Evolutionary conservation across 257 asterid species (phyloP), one percentile per base, ranked within the genome.

Genomic region (Linaria vulgaris): DNA sequence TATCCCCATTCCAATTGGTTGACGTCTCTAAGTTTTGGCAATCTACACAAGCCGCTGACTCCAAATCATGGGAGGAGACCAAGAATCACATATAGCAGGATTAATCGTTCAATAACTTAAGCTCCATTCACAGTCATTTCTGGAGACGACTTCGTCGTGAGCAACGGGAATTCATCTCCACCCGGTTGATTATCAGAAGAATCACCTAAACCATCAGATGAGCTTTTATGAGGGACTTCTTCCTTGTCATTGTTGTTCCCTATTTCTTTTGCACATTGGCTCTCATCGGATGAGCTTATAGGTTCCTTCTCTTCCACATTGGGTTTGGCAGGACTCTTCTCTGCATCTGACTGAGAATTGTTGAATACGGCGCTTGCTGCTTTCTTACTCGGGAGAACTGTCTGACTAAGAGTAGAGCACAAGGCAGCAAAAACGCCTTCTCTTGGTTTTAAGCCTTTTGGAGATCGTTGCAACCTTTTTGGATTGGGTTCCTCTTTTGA

Each of bases 101-200:
- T 20, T 51, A 61, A 7, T 38, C 44, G 37, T 44, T 30, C 24
- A 25, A 60, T 34, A 43, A 30, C 59, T 88, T 77, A 89, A 48
- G 97, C 85, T 54, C 97, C 97, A 68, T 82, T 87, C 63, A 92
- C 96, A 64, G 91, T 82, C 94, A 85, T 89, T 61, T 90, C 97
- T 0, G 96, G 79, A 12, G 98, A 88, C 47, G 96, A 76, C 13
- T 80, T 83, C 1, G 87, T 78, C 15, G 85, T 81, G 69, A 83
- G 66, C 59, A 76, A 57, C 23, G 83, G 74, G 22, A 63, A 41
- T 27, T 87, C 96, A 23, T 85, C 95, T 59, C 80, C 86, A 24
- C 23, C 76, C 59, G 61, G 80, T 69, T 74, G 74, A 39, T 72
- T 77, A 64, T 78, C 86, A 6, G 75, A 66, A 66, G 78, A 61